phyloP scores from a whole-genome alignment of 306 rosid species.

The Cicer cuneatum region DNA sequence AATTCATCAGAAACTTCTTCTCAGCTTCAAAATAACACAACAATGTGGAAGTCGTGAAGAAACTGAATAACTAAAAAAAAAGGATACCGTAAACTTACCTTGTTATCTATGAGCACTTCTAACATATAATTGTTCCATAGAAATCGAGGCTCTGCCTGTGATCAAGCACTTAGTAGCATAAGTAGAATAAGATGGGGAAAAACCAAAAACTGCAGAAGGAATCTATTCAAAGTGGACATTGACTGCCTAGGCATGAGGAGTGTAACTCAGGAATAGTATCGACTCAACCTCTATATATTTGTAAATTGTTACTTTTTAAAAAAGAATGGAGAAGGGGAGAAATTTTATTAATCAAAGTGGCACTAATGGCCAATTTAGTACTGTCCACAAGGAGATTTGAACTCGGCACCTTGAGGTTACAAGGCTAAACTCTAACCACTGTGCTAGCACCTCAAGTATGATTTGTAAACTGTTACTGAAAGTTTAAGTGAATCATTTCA shows the following conservation, averaged over 20 bases:
- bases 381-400: no score
- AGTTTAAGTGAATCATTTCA: no score
- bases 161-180: conserved; percentile 42
- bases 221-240: conserved; percentile 15
- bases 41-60: conserved; percentile 11
- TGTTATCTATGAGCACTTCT: conserved; percentile 85
- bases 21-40: no score
- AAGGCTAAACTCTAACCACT: no score
- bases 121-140: conserved; percentile 91
- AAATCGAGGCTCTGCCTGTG: conserved; percentile 93
- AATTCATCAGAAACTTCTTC: no score
- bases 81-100: conserved; percentile 65
- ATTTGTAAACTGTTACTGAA: background rate
- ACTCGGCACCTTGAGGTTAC: no score
- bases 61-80: conserved; percentile 37
- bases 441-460: no score
- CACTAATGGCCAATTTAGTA: no score
- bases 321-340: no score
- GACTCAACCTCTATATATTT: background rate
- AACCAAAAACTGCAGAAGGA: conserved; percentile 37
- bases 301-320: no score
- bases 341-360: no score
- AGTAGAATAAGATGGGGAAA: conserved; percentile 28
- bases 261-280: conserved; percentile 9
- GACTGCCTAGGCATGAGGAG: conserved; percentile 28